These are phyloP conservation scores for Graphilbum ipis-grandicollis DNA, from an alignment of 2,329 filamentous ascomycete species.

Conservation along the genomic window DNA sequence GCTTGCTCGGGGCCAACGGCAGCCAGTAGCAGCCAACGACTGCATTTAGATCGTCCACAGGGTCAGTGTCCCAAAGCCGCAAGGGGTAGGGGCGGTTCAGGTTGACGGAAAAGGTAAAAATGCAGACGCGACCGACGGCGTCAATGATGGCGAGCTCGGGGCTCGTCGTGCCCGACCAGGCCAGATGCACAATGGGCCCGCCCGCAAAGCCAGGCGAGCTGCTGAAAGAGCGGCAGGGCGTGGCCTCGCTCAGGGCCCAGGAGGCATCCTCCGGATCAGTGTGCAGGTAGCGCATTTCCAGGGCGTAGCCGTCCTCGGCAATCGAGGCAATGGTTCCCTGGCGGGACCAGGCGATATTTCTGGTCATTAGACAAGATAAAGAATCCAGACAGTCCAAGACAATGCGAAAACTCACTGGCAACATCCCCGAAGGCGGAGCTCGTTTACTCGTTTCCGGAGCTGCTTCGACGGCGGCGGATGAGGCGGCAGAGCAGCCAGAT, in stretches of 20 bases:
- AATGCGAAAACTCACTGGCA: constrained; percentile 48
- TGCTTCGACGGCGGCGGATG: constrained; percentile 40
- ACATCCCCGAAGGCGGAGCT: constrained; percentile 58
- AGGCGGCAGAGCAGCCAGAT: constrained; percentile 29
- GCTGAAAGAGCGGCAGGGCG: constrained; percentile 40
- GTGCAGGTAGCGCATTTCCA: constrained; percentile 58
- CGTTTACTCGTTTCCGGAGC: constrained; percentile 56
- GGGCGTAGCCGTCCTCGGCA: constrained; percentile 47
- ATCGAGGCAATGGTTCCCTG: constrained; percentile 74
- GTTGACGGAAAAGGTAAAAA: constrained; percentile 53
- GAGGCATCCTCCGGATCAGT: constrained; percentile 50
- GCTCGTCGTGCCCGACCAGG: constrained; percentile 56
- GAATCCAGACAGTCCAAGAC: not conserved
- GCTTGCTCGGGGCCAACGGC: constrained; percentile 32
- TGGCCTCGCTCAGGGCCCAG: constrained; percentile 65
- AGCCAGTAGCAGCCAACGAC: constrained; percentile 83
- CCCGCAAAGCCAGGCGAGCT: constrained; percentile 34
- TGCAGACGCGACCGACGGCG: constrained; percentile 55
- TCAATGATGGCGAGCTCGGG: constrained; percentile 76
- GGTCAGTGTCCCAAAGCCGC: constrained; percentile 47
- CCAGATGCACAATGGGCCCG: constrained; percentile 59
- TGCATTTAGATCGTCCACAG: constrained; percentile 55
- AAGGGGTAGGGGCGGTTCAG: constrained; percentile 54
- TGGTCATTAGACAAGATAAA: constrained; percentile 20
- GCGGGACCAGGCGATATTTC: constrained; percentile 75